Evolutionary conservation across 805 yeast genomes (phyloP).

Genomic region (Candida fluviatilis): DNA sequence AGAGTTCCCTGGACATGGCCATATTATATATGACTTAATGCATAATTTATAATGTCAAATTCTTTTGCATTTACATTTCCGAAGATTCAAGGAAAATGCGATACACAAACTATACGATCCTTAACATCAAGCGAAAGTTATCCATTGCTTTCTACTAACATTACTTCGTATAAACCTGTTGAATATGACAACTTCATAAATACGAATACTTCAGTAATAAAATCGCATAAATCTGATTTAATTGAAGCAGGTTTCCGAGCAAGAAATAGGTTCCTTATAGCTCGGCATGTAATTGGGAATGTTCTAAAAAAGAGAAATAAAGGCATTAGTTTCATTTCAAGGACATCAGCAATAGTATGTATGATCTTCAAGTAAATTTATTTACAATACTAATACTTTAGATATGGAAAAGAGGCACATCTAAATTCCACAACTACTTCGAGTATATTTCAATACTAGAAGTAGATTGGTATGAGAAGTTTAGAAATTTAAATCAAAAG

Average conservation of each 20-base stretch:
- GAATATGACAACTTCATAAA: neutral
- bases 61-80: neutral
- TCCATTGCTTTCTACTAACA: neutral
- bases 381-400: slow-evolving; percentile 11
- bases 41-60: neutral
- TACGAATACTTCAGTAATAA: neutral
- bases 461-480: slow-evolving; percentile 3
- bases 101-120: neutral
- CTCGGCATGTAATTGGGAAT: slow-evolving; percentile 14
- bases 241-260: slow-evolving; percentile 6
- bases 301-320: slow-evolving; percentile 7
- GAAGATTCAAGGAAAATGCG: neutral
- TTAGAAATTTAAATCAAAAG: neutral
- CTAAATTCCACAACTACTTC: slow-evolving; percentile 11
- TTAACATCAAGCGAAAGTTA: neutral
- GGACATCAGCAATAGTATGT: slow-evolving; percentile 5
- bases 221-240: neutral
- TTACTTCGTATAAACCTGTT: neutral
- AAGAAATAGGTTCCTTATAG: slow-evolving; percentile 18
- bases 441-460: slow-evolving; percentile 10
- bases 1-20: no score
- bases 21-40: no score
- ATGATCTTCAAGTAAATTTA: slow-evolving; percentile 11
- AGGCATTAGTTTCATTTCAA: slow-evolving; percentile 2
- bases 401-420: slow-evolving; percentile 15